A percentile compares a stretch with the other conserved stretches of the same genome.
Evolutionary conservation across 805 yeast genomes (phyloP).

Genomic region (Lipomyces kockii): DNA sequence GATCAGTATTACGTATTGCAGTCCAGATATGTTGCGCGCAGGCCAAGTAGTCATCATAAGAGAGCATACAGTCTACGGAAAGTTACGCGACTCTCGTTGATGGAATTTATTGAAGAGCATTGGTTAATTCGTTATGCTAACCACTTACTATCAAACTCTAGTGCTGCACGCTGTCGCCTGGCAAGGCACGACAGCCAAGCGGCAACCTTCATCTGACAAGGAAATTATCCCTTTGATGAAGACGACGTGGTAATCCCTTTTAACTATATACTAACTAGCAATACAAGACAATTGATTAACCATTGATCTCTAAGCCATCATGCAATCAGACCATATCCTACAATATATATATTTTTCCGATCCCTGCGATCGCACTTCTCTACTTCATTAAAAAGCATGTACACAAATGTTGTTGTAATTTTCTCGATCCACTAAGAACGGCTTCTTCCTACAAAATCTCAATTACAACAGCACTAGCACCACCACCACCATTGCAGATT

Average conservation of each 20-base stretch:
- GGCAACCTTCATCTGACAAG: no score
- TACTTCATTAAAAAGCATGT: background rate
- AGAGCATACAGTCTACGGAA: no score
- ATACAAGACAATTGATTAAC: background rate
- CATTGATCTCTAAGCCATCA: background rate
- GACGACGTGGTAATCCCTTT: background rate
- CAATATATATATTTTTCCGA: background rate
- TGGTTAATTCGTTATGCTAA: no score
- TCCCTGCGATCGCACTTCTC: background rate
- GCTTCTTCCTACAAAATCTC: constrained; percentile 18
- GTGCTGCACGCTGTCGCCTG: no score
- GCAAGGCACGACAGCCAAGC: no score
- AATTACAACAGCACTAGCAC: constrained; percentile 90
- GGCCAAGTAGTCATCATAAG: no score
- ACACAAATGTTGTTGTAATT: background rate
- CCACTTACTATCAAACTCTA: no score
- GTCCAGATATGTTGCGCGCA: no score
- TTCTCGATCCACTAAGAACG: background rate
- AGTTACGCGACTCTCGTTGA: no score
- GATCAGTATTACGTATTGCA: no score
- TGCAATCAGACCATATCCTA: background rate
- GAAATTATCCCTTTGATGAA: no score
- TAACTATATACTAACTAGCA: background rate
- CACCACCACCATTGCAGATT: constrained; percentile 99
- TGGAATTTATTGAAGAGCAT: no score